These are phyloP conservation scores for Zygotorulaspora chibaensis DNA, from an alignment of 805 yeast genomes.

Conservation along the genomic window DNA sequence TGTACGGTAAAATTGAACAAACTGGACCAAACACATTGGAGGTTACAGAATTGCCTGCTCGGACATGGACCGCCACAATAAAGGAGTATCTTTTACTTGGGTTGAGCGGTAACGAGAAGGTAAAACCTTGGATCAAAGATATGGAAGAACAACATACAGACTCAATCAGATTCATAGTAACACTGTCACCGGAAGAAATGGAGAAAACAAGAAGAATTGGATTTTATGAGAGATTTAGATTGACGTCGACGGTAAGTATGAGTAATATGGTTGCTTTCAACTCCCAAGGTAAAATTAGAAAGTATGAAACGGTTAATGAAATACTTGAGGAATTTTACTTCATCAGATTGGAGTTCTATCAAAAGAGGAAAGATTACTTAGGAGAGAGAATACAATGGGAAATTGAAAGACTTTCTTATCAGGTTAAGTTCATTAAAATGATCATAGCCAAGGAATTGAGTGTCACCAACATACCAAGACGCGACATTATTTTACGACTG, in stretches of 20 bases:
- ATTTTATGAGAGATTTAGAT: conserved; percentile 76
- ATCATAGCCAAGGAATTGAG: conserved; percentile 71
- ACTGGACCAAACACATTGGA: conserved; percentile 75
- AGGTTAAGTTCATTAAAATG: conserved; percentile 87
- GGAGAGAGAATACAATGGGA: conserved; percentile 66
- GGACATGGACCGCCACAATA: conserved; percentile 87
- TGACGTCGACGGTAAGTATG: conserved; percentile 61
- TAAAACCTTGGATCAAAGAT: conserved; percentile 83
- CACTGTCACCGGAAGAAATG: conserved; percentile 78
- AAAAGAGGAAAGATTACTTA: conserved; percentile 80
- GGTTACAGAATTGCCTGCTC: conserved; percentile 88
- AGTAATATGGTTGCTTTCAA: conserved; percentile 96
- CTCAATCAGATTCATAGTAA: conserved; percentile 74
- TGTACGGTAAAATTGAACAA: conserved; percentile 78
- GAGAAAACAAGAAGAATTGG: conserved; percentile 69
- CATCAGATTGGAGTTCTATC: conserved; percentile 85
- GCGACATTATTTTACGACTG: conserved; percentile 58
- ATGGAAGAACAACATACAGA: conserved; percentile 90
- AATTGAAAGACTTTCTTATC: conserved; percentile 68
- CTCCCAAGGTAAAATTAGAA: conserved; percentile 79
- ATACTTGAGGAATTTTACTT: conserved; percentile 80
- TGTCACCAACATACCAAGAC: conserved; percentile 72
- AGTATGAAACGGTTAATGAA: conserved; percentile 69
- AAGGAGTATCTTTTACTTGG: conserved; percentile 79
- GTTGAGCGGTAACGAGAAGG: conserved; percentile 69